Evolutionary conservation across 495 filamentous ascomycete genomes (phyloP).

Genomic region (Tuber indicum): DNA sequence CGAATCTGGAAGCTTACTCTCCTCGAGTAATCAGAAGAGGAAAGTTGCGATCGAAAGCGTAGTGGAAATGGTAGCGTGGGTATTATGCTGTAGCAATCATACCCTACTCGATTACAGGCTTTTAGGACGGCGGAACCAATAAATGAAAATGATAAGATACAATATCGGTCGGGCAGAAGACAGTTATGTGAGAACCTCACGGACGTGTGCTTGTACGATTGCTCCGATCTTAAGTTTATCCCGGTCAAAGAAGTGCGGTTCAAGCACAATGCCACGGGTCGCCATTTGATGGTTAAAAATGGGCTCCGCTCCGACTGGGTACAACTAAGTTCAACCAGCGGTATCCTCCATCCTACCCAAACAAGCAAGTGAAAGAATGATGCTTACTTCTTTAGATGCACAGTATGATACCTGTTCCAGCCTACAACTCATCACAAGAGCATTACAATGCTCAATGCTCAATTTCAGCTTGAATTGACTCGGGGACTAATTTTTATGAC

Average conservation of each 20-base stretch:
- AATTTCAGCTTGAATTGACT: not conserved
- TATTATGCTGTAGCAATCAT: not conserved
- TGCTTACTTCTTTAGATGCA: not conserved
- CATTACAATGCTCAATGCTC: not conserved
- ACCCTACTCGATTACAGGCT: not conserved
- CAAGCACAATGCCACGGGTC: not conserved
- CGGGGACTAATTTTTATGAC: not conserved
- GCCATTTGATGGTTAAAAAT: not conserved
- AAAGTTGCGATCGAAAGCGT: not conserved
- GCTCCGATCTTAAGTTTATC: not conserved
- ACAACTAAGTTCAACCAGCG: not conserved
- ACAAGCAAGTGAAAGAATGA: not conserved
- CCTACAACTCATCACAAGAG: not conserved
- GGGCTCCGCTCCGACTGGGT: not conserved
- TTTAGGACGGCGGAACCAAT: not conserved
- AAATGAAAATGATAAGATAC: not conserved
- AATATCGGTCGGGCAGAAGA: not conserved
- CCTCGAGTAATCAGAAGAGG: not conserved
- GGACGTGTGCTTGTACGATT: not conserved
- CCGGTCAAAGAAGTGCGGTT: not conserved
- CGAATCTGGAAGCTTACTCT: not conserved
- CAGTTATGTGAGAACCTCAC: not conserved
- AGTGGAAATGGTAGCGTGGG: not conserved
- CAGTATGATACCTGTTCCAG: not conserved
- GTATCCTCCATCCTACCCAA: not conserved